These are phyloP conservation scores for Rhazya stricta DNA, from an alignment of 257 asterid genomes.

Conservation along the genomic window DNA sequence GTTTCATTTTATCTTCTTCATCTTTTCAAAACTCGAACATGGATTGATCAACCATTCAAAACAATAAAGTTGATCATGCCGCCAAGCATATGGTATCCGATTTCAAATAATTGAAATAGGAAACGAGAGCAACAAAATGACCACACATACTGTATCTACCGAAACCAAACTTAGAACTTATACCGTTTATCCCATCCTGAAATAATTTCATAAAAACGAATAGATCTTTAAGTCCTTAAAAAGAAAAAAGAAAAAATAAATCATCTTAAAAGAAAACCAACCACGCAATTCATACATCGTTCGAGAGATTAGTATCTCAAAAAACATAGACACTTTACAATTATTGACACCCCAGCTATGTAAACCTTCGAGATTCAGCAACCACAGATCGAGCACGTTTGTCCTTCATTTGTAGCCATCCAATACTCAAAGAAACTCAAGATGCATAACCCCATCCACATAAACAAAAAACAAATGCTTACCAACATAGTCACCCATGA, in stretches of 20 bases:
- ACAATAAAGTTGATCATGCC: background rate
- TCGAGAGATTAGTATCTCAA: background rate
- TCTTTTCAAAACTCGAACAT: background rate
- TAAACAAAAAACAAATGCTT: slow-evolving; percentile 21
- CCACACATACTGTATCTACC: no score
- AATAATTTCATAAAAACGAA: background rate
- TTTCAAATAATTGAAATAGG: background rate
- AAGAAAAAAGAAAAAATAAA: background rate
- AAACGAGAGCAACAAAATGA: background rate
- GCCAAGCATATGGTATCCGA: background rate
- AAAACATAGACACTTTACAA: background rate
- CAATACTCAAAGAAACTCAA: background rate
- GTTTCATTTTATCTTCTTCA: background rate
- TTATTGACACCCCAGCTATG: background rate
- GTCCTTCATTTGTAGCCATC: background rate
- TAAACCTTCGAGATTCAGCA: background rate
- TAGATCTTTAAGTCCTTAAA: background rate
- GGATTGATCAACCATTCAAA: background rate
- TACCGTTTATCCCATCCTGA: background rate
- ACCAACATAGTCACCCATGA: slow-evolving; percentile 93
- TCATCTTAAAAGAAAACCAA: background rate
- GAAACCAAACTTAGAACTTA: background rate
- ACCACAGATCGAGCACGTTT: slow-evolving; percentile 3
- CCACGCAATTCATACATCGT: background rate
- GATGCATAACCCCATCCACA: background rate